These are phyloP conservation scores for Glycine latifolia DNA, from an alignment of 306 rosid genomes.

Conservation along the genomic window DNA sequence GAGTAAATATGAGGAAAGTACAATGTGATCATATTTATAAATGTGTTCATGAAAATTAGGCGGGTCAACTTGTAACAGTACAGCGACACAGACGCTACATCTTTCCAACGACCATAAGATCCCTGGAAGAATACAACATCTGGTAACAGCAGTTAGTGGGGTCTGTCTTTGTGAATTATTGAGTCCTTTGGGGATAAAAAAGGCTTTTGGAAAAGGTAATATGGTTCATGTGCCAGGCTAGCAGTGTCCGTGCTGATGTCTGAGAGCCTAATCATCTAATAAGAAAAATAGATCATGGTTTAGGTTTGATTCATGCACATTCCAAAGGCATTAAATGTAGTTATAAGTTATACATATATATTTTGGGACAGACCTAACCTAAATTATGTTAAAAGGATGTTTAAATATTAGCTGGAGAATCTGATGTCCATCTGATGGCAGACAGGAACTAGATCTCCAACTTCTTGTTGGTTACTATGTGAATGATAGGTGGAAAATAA, in stretches of 20 bases:
- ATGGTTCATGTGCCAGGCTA: conserved; percentile 56
- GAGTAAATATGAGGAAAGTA: neutral
- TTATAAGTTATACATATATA: conserved; percentile 29
- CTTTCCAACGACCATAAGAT: conserved; percentile 40
- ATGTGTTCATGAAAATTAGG: neutral
- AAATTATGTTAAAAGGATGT: conserved; percentile 40
- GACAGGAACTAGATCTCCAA: conserved; percentile 45
- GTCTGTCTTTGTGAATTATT: conserved; percentile 53
- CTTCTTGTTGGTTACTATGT: conserved; percentile 48
- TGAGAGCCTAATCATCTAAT: conserved; percentile 44
- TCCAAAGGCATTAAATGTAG: conserved; percentile 33
- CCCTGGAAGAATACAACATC: conserved; percentile 37
- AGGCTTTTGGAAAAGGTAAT: conserved; percentile 50
- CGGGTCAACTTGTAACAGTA: conserved; percentile 26
- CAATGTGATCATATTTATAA: neutral
- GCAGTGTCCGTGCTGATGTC: conserved; percentile 56
- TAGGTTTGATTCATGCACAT: conserved; percentile 46
- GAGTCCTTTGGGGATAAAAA: conserved; percentile 50
- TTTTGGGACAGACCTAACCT: conserved; percentile 44
- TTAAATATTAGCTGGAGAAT: conserved; percentile 49
- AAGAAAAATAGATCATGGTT: conserved; percentile 51
- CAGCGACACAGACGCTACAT: conserved; percentile 3
- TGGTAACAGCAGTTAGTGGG: conserved; percentile 59
- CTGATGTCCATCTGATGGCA: conserved; percentile 49
- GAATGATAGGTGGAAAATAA: conserved; percentile 22